Conservation (phyloP, 1,284 basidiomycete genomes). For the Peniophora sp. region DNA sequence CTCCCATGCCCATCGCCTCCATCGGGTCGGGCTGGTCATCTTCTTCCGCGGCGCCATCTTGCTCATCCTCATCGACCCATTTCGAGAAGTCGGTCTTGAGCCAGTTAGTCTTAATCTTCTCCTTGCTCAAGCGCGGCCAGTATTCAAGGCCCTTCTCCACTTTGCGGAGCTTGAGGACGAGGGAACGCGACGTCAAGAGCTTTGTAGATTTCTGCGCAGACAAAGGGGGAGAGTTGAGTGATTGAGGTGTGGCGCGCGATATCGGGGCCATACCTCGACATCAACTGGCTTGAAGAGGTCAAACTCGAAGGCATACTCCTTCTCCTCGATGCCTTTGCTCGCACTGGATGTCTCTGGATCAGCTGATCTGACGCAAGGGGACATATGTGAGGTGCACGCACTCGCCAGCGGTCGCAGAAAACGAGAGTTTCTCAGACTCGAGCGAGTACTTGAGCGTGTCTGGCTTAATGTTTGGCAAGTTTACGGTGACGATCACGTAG, state of each 20-base stretch:
- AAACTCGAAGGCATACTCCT: constrained; percentile 66
- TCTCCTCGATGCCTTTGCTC: constrained; percentile 44
- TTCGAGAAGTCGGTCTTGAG: constrained; percentile 89
- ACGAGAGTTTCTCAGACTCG: constrained; percentile 54
- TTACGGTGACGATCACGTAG: constrained; percentile 76
- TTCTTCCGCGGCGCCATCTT: constrained; percentile 49
- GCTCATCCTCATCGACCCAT: constrained; percentile 96
- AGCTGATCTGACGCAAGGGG: constrained; percentile 4
- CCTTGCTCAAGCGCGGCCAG: constrained; percentile 88
- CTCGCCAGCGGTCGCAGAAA: constrained; percentile 69
- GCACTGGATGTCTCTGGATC: constrained; percentile 24
- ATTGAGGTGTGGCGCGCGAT: neutral
- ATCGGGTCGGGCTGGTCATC: constrained; percentile 37
- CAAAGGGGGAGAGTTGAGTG: neutral
- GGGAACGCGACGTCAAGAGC: constrained; percentile 56
- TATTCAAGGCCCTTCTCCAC: constrained; percentile 70
- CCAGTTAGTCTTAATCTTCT: constrained; percentile 71
- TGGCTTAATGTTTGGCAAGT: constrained; percentile 73
- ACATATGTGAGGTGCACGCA: constrained; percentile 27
- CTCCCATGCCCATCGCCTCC: constrained; percentile 36
- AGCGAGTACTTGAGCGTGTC: constrained; percentile 57
- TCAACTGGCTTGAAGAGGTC: constrained; percentile 69
- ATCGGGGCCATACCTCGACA: constrained; percentile 48
- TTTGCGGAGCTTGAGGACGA: constrained; percentile 70
- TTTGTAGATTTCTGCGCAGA: constrained; percentile 52